Percentiles rank a stretch among this genome's conserved stretches.
phyloP scores from a whole-genome alignment of 768 basidiomycete genomes.

The Tremella yokohamensis region DNA sequence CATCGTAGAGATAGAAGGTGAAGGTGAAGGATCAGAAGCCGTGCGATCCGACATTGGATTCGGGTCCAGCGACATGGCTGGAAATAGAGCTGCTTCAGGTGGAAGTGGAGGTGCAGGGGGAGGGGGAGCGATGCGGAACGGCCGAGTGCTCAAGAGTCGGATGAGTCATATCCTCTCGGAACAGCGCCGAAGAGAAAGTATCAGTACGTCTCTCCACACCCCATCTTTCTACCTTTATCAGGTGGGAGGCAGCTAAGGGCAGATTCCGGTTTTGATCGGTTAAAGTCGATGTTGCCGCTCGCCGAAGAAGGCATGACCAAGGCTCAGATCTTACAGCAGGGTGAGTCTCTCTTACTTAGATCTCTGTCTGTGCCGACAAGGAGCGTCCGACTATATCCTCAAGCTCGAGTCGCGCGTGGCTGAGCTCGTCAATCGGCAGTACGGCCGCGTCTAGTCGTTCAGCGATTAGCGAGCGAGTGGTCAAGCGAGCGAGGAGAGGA shows the following conservation, averaged over 20 bases:
- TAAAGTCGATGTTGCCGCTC: slow-evolving; percentile 5
- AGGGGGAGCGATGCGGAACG: background rate
- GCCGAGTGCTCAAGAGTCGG: slow-evolving; percentile 5
- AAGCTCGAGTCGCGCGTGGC: slow-evolving; percentile 1
- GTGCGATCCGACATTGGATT: no score
- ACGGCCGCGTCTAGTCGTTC: background rate
- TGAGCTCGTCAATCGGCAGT: background rate
- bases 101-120: background rate
- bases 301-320: slow-evolving; percentile 11
- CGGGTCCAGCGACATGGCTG: no score
- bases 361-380: background rate
- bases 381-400: background rate
- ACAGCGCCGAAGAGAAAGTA: slow-evolving; percentile 9
- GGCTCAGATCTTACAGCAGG: slow-evolving; percentile 12
- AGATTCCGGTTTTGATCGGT: slow-evolving; percentile 6
- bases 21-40: no score
- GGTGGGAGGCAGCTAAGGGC: background rate
- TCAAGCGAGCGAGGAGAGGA: no score
- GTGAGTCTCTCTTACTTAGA: slow-evolving; percentile 1
- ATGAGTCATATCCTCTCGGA: slow-evolving; percentile 14
- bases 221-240: background rate
- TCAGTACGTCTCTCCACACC: slow-evolving; percentile 6
- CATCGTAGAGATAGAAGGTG: no score
- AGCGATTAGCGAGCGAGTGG: no score
- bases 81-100: background rate